Evolutionary conservation across 1,284 basidiomycete species (phyloP), one percentile per base, ranked within the genome.

Genomic region (Coriolopsis trogii): DNA sequence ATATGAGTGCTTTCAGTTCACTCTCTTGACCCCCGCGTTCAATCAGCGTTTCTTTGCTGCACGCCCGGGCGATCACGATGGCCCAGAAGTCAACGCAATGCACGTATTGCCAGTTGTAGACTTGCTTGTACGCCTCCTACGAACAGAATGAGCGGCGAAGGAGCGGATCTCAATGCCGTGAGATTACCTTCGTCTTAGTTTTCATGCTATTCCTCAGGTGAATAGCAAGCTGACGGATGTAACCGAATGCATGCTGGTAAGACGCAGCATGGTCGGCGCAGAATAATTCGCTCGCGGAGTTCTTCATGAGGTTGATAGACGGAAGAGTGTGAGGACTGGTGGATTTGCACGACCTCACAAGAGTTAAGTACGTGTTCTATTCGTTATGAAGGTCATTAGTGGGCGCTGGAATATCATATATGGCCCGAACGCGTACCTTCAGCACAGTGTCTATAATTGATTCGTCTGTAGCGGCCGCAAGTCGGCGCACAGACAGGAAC

Each of bases 21-120:
- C 87, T 93, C 63, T 89, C 87, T 53, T 81, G 72, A 3, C 76
- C 77, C 9, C 78, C 78, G 26, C 73, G 73, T 42, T 79, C 78
- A 4, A 68, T 63, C 54, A 83, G 77, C 0, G 76, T 74, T 61
- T 85, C 73, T 26, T 76, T 73, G 65, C 87, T 84, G 61, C 89
- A 94, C 13, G 92, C 88, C 28, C 85, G 78, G 6, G 86, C 87
- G n/a, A 98, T 79, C 3, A 98, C 92, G 45, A 93, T 78, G 42
- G 85, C 83, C 97, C 97, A 99, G 66, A 99, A 98, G 75, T 99
- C 97, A 60, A 99, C 77, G 55, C 88, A 93, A 69, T 98, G 96
- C 6, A 91, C 89, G 63, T 90, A 99, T 70, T 98, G 96, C 97
- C 97, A 99, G 73, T 98, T 99, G 74, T 98, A 96, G 20, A 98